A percentile compares a stretch with the other conserved stretches of the same genome.
phyloP scores from a whole-genome alignment of 768 basidiomycete genomes.

The Clavulina sp. region DNA sequence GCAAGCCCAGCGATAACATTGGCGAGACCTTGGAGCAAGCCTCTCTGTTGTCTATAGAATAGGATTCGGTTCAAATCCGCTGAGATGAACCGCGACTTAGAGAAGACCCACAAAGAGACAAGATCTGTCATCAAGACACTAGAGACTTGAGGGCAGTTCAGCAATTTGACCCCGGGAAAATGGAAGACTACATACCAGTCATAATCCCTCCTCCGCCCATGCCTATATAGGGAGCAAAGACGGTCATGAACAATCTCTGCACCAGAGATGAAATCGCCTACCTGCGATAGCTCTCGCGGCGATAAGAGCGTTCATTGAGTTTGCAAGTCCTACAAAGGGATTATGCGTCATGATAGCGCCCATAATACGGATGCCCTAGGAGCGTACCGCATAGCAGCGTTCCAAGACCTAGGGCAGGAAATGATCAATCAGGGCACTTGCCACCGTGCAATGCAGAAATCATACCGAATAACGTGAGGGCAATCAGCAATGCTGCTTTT shows the following conservation, averaged over 20 bases:
- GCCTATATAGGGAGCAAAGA: too few species aligned
- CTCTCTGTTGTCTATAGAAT: conserved; percentile 52
- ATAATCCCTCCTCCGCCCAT: conserved; percentile 37
- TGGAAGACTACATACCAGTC: too few species aligned
- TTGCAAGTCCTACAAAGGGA: too few species aligned
- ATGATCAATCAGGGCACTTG: too few species aligned
- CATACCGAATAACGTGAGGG: conserved; percentile 65
- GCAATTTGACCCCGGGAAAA: conserved; percentile 14
- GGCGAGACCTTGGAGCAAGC: conserved; percentile 79
- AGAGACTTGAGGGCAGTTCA: conserved; percentile 33
- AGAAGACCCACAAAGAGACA: conserved; percentile 57
- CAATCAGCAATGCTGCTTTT: conserved; percentile 77
- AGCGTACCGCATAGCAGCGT: conserved; percentile 79
- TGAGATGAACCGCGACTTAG: too few species aligned
- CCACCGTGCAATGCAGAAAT: conserved; percentile 12
- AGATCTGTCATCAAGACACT: conserved; percentile 77
- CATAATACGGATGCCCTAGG: too few species aligned
- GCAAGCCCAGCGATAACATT: conserved; percentile 83
- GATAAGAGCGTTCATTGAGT: conserved; percentile 70
- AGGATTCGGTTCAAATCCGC: too few species aligned
- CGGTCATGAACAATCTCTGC: too few species aligned
- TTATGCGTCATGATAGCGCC: too few species aligned
- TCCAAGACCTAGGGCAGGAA: conserved; percentile 35
- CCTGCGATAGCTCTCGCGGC: conserved; percentile 72
- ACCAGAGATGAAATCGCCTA: too few species aligned